These are phyloP conservation scores for Simmondsia chinensis DNA, from an alignment of 148 eudicot genomes.

Conservation along the genomic window DNA sequence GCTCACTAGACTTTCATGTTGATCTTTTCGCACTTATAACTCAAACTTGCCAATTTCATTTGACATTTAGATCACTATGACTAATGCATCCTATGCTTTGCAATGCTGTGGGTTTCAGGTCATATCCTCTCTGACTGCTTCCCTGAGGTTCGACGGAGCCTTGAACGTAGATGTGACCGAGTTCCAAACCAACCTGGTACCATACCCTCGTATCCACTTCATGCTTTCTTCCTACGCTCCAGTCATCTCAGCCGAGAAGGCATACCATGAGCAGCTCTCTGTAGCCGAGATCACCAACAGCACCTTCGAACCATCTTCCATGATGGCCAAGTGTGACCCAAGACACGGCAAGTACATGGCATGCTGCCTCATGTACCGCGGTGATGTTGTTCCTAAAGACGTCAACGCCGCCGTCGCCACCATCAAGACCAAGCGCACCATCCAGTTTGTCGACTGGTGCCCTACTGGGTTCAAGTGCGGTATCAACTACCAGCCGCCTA, in stretches of 20 bases:
- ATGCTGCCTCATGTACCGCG: conserved; percentile 39
- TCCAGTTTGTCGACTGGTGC: conserved; percentile 40
- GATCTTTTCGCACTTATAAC: too few relatives aligned
- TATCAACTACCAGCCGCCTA: conserved; percentile 35
- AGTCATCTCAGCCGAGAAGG: conserved; percentile 35
- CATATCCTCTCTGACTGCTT: conserved; percentile 37
- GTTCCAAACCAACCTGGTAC: conserved; percentile 41
- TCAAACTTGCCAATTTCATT: too few relatives aligned
- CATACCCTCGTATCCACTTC: conserved; percentile 38
- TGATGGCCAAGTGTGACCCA: conserved; percentile 47
- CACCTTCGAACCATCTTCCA: conserved; percentile 32
- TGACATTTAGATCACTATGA: too few relatives aligned
- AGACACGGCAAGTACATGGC: conserved; percentile 46
- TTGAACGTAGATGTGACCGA: conserved; percentile 35
- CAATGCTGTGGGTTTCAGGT: conserved; percentile 13
- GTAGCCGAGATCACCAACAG: conserved; percentile 36
- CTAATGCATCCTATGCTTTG: too few relatives aligned
- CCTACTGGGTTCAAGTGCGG: conserved; percentile 44
- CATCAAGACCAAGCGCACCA: conserved; percentile 34
- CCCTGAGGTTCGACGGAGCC: conserved; percentile 35
- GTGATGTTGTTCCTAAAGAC: conserved; percentile 41
- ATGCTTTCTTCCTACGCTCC: conserved; percentile 42
- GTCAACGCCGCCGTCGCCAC: conserved; percentile 32
- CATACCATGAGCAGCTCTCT: conserved; percentile 35
- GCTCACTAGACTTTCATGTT: too few relatives aligned